Evolutionary conservation across 2,329 filamentous ascomycete genomes (phyloP).

Genomic region (Cordyceps pruinosa): DNA sequence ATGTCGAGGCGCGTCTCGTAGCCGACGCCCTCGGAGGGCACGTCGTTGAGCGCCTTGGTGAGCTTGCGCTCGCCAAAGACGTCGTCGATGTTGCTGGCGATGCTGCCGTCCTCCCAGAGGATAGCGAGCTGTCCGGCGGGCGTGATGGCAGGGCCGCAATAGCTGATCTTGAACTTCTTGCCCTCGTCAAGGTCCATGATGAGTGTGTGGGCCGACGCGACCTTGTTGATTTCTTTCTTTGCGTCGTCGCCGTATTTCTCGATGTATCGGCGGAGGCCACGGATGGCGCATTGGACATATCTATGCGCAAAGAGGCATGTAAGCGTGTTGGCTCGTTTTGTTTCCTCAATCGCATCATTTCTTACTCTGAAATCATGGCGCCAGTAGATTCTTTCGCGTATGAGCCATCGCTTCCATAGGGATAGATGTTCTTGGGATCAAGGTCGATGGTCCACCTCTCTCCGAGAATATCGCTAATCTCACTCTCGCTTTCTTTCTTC

Average conservation of each 20-base stretch:
- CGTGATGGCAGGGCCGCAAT: constrained; percentile 37
- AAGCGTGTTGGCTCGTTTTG: neutral
- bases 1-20: constrained; percentile 38
- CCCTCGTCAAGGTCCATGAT: constrained; percentile 40
- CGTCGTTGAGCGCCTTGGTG: constrained; percentile 37
- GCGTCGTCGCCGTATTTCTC: constrained; percentile 30
- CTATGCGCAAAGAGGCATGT: constrained; percentile 21
- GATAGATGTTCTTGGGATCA: constrained; percentile 39
- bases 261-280: constrained; percentile 33
- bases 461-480: constrained; percentile 39
- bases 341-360: neutral
- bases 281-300: constrained; percentile 37
- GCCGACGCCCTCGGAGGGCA: constrained; percentile 28
- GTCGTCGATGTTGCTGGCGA: constrained; percentile 40
- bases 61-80: constrained; percentile 32
- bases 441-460: constrained; percentile 43
- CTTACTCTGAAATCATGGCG: constrained; percentile 36
- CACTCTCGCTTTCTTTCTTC: constrained; percentile 36
- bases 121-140: constrained; percentile 39
- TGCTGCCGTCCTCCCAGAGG: constrained; percentile 35
- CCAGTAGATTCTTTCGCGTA: constrained; percentile 38
- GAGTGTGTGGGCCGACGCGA: constrained; percentile 36
- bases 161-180: constrained; percentile 33
- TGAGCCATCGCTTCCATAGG: constrained; percentile 36
- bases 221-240: constrained; percentile 41